Evolutionary conservation across 2,329 filamentous ascomycete species (phyloP).

Genomic region (Trichoderma guizhouense): DNA sequence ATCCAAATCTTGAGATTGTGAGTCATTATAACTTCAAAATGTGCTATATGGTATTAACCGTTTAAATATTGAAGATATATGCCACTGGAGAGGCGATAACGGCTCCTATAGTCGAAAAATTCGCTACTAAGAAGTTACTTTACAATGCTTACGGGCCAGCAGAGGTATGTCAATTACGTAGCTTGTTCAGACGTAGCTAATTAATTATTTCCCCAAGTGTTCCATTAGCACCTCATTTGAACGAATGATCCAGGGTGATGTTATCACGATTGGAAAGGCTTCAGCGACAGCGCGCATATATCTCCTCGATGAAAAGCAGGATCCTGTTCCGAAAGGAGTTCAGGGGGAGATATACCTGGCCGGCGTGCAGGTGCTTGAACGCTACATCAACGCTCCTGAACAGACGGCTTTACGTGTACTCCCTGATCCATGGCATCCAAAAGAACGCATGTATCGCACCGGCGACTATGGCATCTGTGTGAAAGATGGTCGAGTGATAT

Average conservation of each 20-base stretch:
- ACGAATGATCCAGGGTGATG: constrained; percentile 12
- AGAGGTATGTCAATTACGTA: neutral
- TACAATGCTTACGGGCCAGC: constrained; percentile 18
- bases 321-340: neutral
- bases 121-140: neutral
- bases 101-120: neutral
- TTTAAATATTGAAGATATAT: neutral
- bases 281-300: constrained; percentile 10
- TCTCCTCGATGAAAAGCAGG: constrained; percentile 6
- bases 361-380: neutral
- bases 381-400: constrained; percentile 7
- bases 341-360: constrained; percentile 9
- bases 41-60: neutral
- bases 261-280: neutral
- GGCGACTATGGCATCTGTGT: constrained; percentile 1
- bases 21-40: neutral
- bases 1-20: constrained; percentile 6
- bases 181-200: neutral
- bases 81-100: constrained; percentile 6
- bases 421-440: neutral
- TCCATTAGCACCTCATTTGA: constrained; percentile 3
- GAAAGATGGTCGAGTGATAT: constrained; percentile 2
- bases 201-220: neutral
- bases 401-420: neutral
- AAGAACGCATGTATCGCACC: constrained; percentile 9